Evolutionary conservation across 352 stramenopile genomes (phyloP), one percentile per base, ranked within the genome.

Genomic region (Pythium monospermum): DNA sequence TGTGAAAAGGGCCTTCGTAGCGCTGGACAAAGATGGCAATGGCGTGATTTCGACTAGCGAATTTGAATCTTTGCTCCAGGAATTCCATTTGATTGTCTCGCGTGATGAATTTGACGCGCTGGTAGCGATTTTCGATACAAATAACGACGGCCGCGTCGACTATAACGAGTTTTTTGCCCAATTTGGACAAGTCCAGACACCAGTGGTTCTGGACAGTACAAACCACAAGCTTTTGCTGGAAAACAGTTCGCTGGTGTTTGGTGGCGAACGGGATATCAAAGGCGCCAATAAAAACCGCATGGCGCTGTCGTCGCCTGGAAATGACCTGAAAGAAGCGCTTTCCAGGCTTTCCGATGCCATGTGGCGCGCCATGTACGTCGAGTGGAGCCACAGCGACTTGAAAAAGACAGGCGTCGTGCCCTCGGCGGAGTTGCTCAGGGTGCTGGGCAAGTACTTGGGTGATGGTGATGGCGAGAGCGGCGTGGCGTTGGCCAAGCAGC

Each of bases 241-340:
- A 46, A 87, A 87, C 61, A 82, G 69, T 36, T 87, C 76, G 41
- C 63, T 83, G 23, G 61, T 87, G 10, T 83, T 87, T 41, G 26
- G 64, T 2, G 69, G 71, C 0, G 61, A 68, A 3, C 66, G 61
- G 27, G 67, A 83, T n/a, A 59, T 83, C 38, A 80, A 83, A 26
- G 72, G 72, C 2, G 63, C 67, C 27, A 66, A 83, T 59, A 85
- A 82, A 55, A 80, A 82, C 41, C 76, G 76, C 4, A 43, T 59
- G 19, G 71, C 73, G 28, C 50, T 87, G 21, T 85, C 71, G 19
- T 83, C 73, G 10, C 76, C 76, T 2, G 76, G 73, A 3, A 87
- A 83, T 6, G 76, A 83, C 32, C 65, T 90, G 10, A 90, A 90
- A 50, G 76, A 90, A 30, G 73, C 76, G 2, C 81, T 90, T 43